These are phyloP conservation scores for Diaporthe citriasiana DNA, from an alignment of 2,329 filamentous ascomycete species.

Conservation along the genomic window DNA sequence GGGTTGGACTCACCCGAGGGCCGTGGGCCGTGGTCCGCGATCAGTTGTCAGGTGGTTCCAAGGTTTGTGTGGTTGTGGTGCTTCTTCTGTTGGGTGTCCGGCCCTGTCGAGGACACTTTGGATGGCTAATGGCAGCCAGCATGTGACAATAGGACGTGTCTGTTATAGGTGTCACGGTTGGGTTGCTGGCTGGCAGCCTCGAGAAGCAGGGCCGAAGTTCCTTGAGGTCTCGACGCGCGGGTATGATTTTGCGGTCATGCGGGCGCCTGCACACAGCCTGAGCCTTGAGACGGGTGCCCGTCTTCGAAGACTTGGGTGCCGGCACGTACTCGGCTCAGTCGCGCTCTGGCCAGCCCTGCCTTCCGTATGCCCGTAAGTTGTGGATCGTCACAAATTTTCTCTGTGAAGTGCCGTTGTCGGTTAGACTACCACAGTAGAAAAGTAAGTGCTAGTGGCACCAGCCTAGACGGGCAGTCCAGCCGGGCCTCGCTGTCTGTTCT, in stretches of 20 bases:
- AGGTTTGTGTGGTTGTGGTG: not conserved
- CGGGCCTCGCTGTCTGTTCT: slow-evolving; percentile 17
- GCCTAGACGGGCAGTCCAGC: slow-evolving; percentile 30
- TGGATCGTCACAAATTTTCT: slow-evolving; percentile 14
- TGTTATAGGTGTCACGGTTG: slow-evolving; percentile 25
- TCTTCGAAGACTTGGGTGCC: not conserved
- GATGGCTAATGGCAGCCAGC: slow-evolving; percentile 18
- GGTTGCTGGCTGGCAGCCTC: slow-evolving; percentile 10
- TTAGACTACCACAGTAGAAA: not conserved
- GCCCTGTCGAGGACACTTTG: not conserved
- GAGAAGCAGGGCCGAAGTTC: slow-evolving; percentile 29
- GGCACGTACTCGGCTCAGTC: not conserved
- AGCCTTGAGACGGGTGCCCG: too few species aligned
- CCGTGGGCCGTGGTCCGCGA: not conserved
- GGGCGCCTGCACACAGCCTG: slow-evolving; percentile 14
- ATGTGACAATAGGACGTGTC: slow-evolving; percentile 17
- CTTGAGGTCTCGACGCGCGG: not conserved
- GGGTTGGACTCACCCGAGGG: not conserved
- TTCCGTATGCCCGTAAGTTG: slow-evolving; percentile 30
- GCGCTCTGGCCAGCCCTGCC: slow-evolving; percentile 4
- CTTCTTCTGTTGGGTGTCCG: not conserved
- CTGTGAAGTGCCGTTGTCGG: slow-evolving; percentile 14
- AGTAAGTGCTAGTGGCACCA: slow-evolving; percentile 5
- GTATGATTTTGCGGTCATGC: slow-evolving; percentile 28
- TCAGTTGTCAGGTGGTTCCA: slow-evolving; percentile 10